These are phyloP conservation scores for Myxozyma geophila DNA, from an alignment of 805 yeast genomes.

Conservation along the genomic window DNA sequence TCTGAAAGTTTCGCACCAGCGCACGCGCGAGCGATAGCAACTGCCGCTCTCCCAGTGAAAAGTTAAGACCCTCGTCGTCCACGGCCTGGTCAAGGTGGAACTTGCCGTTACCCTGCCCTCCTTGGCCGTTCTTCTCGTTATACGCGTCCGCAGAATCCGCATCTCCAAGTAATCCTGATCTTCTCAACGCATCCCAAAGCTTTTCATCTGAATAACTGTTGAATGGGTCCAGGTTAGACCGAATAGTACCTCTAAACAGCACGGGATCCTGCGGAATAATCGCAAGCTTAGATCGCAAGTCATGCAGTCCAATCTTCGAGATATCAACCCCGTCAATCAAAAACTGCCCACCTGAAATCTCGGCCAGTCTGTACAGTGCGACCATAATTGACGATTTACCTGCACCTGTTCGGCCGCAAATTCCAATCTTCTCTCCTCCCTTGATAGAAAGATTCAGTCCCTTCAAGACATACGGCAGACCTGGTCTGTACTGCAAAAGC, in stretches of 20 bases:
- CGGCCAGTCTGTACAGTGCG: constrained; percentile 70
- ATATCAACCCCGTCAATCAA: constrained; percentile 73
- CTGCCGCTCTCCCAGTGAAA: constrained; percentile 74
- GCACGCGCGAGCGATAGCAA: constrained; percentile 73
- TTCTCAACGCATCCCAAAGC: constrained; percentile 71
- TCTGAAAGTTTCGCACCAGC: constrained; percentile 62
- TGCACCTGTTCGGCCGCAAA: constrained; percentile 91
- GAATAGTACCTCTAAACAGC: constrained; percentile 74
- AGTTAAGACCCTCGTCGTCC: constrained; percentile 71
- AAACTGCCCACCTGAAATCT: constrained; percentile 59
- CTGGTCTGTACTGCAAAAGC: constrained; percentile 63
- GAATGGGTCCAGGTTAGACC: constrained; percentile 82
- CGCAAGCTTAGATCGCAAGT: constrained; percentile 71
- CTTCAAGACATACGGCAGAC: constrained; percentile 67
- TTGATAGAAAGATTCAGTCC: constrained; percentile 56
- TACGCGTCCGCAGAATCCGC: constrained; percentile 21
- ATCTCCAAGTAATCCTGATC: constrained; percentile 48
- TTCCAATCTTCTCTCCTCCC: constrained; percentile 73
- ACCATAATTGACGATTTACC: constrained; percentile 80
- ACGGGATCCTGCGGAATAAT: constrained; percentile 93
- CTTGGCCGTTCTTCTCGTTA: constrained; percentile 18
- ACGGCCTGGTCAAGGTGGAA: constrained; percentile 66
- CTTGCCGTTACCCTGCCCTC: constrained; percentile 46
- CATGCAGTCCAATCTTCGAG: constrained; percentile 64
- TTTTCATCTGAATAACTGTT: constrained; percentile 57